A percentile compares a stretch with the other conserved stretches of the same genome.
Conservation (phyloP, 2,329 filamentous ascomycete species). For the Diaporthe velutina region DNA sequence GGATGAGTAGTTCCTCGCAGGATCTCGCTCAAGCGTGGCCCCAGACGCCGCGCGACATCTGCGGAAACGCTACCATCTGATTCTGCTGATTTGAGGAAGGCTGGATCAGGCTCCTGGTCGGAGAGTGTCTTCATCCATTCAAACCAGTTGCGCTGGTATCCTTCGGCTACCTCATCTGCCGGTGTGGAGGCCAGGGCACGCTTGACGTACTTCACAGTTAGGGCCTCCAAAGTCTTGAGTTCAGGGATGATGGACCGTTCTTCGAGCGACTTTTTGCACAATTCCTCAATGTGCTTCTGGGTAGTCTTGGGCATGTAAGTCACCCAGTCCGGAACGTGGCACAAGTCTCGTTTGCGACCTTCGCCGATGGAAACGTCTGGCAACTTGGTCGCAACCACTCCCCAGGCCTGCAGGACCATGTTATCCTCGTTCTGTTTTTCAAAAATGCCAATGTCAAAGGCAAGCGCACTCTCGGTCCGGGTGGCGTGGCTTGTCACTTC, state of each 20-base stretch:
- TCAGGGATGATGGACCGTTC: neutral
- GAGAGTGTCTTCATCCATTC: conserved; percentile 21
- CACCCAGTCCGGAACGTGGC: neutral
- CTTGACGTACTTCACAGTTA: neutral
- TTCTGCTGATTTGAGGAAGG: neutral
- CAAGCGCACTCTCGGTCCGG: conserved; percentile 1
- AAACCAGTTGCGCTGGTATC: neutral
- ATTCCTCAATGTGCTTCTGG: neutral
- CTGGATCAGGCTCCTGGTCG: conserved; percentile 1
- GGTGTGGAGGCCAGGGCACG: conserved; percentile 7
- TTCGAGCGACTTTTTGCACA: neutral
- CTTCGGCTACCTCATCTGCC: conserved; percentile 3
- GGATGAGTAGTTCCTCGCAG: conserved; percentile 49
- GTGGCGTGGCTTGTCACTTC: neutral
- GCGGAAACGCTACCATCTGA: neutral
- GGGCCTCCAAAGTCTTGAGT: neutral
- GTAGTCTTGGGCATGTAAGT: neutral
- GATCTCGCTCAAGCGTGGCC: conserved; percentile 42
- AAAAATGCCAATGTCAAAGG: conserved; percentile 27
- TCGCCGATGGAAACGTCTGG: neutral
- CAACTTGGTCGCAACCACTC: neutral
- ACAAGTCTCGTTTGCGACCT: neutral
- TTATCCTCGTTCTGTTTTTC: conserved; percentile 7
- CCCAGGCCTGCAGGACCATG: conserved; percentile 27
- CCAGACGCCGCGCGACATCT: neutral